Conservation (phyloP, 75 land plant species). For the Pinus taeda region DNA sequence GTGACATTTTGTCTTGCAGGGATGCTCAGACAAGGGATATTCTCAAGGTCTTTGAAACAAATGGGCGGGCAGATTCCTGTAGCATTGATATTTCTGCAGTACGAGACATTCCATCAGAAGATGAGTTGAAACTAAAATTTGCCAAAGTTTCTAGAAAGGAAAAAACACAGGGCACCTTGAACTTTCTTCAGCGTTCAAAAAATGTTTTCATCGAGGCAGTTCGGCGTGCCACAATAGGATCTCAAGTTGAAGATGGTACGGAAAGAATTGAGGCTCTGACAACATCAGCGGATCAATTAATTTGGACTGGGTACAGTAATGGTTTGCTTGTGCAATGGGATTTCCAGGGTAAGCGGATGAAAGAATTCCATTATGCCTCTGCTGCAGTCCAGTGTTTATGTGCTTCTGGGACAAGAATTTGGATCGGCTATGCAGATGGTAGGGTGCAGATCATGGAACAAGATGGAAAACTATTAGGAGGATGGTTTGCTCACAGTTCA, state of each 20-base stretch:
- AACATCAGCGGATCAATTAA: slow-evolving; percentile 59
- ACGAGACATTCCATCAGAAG: slow-evolving; percentile 43
- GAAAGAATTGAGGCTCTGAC: slow-evolving; percentile 70
- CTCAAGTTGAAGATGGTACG: slow-evolving; percentile 65
- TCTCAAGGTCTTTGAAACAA: slow-evolving; percentile 72
- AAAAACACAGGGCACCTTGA: slow-evolving; percentile 54
- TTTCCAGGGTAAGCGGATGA: slow-evolving; percentile 64
- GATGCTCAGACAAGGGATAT: slow-evolving; percentile 84
- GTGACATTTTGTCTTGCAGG: slow-evolving; percentile 42
- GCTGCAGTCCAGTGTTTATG: slow-evolving; percentile 65
- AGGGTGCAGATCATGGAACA: slow-evolving; percentile 59
- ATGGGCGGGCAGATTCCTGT: slow-evolving; percentile 59
- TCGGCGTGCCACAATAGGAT: slow-evolving; percentile 70
- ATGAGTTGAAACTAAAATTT: slow-evolving; percentile 49
- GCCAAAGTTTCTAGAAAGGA: slow-evolving; percentile 63
- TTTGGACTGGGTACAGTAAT: slow-evolving; percentile 88
- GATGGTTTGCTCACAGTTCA: slow-evolving; percentile 74
- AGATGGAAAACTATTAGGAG: slow-evolving; percentile 64
- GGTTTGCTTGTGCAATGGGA: slow-evolving; percentile 86
- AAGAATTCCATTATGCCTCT: slow-evolving; percentile 51
- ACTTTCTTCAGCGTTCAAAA: slow-evolving; percentile 84
- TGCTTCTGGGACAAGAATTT: slow-evolving; percentile 67
- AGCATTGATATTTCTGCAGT: slow-evolving; percentile 53
- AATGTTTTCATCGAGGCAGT: slow-evolving; percentile 89
- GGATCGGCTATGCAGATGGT: slow-evolving; percentile 88